Base-by-base conservation (phyloP, 2,329 filamentous ascomycete species). In the Fusarium nisikadoi region DNA sequence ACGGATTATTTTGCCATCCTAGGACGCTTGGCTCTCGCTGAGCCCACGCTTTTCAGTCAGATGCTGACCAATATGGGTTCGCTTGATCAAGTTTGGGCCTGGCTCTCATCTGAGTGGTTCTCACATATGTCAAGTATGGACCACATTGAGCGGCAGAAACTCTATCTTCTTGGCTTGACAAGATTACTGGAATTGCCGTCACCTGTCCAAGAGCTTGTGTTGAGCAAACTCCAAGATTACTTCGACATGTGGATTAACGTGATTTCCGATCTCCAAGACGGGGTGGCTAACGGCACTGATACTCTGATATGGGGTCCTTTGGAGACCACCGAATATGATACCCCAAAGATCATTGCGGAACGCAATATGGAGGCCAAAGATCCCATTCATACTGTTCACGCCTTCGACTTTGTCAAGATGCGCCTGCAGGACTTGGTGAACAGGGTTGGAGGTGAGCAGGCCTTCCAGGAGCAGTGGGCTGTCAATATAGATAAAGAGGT, bases 1-100 rank as follows among this genome's bases (percentile, higher is more conserved):
- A 93, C 93, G 0, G 93, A 97, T 78, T 97, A 97, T 80, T 92
- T 97, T 77, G 89, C 90, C 8, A 90, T 98, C 5, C 86, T 99
- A 5, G 91, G 94, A 4, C 92, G 95, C 3, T 87, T 98, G 20
- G 89, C 91, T 1, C 83, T 97, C 5, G 90, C 91, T 2, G 92
- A 92, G 41, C 93, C 95, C 2, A 82, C 82, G 5, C 84, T 93
- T 4, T 92, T 97, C 73, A 83, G 91, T 8, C 85, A 88, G 23
- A 83, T 90, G 80, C 80, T 92, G 23, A 80, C 81, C 23, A 82
- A 83, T 7, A 82, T 86, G 65, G 84, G 84, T 3, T 76, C 80
- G 12, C 71, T 89, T 8, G 84, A 87, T 6, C 82, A 85, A 46
- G 84, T 88, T 12, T 91, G 89, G 89, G 75, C 77, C 11, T 92